Base-by-base conservation (phyloP, 306 rosid genomes). In the Rosa chinensis region DNA sequence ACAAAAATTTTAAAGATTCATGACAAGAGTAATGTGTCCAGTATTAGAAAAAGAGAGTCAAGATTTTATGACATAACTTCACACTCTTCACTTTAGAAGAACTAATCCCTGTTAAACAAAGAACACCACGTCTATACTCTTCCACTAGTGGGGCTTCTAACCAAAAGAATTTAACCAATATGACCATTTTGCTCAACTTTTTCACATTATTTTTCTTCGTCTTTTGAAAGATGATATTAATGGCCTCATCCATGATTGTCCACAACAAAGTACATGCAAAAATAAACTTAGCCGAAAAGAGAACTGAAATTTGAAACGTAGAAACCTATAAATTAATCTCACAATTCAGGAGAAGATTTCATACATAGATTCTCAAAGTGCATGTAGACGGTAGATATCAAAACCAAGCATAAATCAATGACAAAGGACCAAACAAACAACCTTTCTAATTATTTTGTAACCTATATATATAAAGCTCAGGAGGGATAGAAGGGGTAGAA, bases 401-500 rank as follows among this genome's bases (percentile, higher is more conserved):
- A 32, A 32, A 28, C 21, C 5, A 64, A 14, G 11, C 21, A 35
- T 35, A 64, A 12, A 63, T 5, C 42, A 63, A 64, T n/a, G 1
- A 28, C 10, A 13, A 63, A 61, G 3, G 12, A 61, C 17, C 17
- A 10, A 32, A 32, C 11, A 4, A 17, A 32, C 37, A 35, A 35
- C n/a, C 16, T 64, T 17, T 14, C 11, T 32, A 64, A 32, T 14
- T 64, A 32, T 14, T 63, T 35, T 18, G n/a, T 47, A 62, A 62
- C 35, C 8, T 28, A 62, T 28, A 39, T 28, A 62, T 28, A 39
- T 8, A 66, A 25, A 84, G 82, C 86, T 80, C 80, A 82, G 55
- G 84, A 90, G 83, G 84, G 45, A 86, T 81, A 78, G 40, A 45
- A 23, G 23, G 5, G 1, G 20, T 21, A 28, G 18, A 1, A 63